Conservation (phyloP, 768 basidiomycete species). For the Artomyces pyxidatus region DNA sequence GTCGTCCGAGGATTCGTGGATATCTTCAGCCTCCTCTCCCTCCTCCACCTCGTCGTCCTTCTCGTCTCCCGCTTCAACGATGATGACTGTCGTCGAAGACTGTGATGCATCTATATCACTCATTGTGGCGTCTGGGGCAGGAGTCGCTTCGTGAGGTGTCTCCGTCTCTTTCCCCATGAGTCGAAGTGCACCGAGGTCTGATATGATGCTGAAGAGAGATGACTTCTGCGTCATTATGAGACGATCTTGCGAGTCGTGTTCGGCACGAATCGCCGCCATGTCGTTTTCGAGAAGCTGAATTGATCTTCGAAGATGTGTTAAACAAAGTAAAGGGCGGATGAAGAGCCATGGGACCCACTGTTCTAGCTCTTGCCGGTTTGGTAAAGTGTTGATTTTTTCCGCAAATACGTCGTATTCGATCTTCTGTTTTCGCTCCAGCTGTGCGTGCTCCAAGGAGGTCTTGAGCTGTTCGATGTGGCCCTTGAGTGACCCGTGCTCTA, state of each 20-base stretch:
- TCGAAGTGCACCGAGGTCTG: slow-evolving; percentile 52
- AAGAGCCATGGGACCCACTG: slow-evolving; percentile 40
- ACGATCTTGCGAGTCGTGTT: slow-evolving; percentile 67
- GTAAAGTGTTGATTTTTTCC: slow-evolving; percentile 74
- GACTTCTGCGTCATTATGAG: slow-evolving; percentile 60
- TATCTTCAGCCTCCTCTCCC: slow-evolving; percentile 32
- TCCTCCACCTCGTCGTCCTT: slow-evolving; percentile 33
- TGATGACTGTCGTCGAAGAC: slow-evolving; percentile 43
- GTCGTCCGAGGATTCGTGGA: slow-evolving; percentile 27
- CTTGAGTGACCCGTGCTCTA: slow-evolving; percentile 59
- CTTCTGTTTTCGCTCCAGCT: slow-evolving; percentile 64
- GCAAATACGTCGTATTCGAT: slow-evolving; percentile 83
- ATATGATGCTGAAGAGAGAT: slow-evolving; percentile 57
- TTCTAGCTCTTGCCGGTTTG: slow-evolving; percentile 68
- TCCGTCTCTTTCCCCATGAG: slow-evolving; percentile 65
- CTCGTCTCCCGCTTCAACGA: slow-evolving; percentile 21
- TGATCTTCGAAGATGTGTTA: slow-evolving; percentile 33
- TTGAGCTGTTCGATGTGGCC: slow-evolving; percentile 76
- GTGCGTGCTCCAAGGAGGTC: slow-evolving; percentile 67
- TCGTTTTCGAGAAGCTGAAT: slow-evolving; percentile 69
- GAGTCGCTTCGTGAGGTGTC: slow-evolving; percentile 8
- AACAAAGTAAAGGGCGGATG: neutral
- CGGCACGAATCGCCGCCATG: slow-evolving; percentile 63
- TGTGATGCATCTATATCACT: slow-evolving; percentile 29
- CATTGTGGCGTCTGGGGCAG: slow-evolving; percentile 6